These are phyloP conservation scores for Euptelea pleiosperma DNA, from an alignment of 164 flowering plant species.

Conservation along the genomic window DNA sequence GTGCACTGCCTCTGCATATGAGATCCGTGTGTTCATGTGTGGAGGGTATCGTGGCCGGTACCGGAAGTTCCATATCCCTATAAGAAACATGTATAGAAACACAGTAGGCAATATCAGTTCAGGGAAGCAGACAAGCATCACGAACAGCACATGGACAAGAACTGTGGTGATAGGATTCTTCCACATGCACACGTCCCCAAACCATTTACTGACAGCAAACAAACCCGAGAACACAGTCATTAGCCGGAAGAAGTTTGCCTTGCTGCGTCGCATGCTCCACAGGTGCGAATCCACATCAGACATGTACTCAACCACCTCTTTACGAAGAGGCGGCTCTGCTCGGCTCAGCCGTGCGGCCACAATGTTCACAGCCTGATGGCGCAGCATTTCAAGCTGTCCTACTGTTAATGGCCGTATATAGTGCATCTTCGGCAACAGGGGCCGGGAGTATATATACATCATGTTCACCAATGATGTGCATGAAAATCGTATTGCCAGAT, in stretches of 20 bases:
- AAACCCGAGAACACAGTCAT: conserved; percentile 80
- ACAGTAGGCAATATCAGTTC: conserved; percentile 74
- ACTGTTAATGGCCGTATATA: conserved; percentile 65
- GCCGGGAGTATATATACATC: conserved; percentile 68
- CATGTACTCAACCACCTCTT: conserved; percentile 96
- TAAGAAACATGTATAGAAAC: conserved; percentile 87
- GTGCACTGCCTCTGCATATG: conserved; percentile 63
- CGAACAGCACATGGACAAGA: conserved; percentile 70
- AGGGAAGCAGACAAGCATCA: conserved; percentile 88
- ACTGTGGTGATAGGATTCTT: conserved; percentile 82
- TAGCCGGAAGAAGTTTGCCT: conserved; percentile 81
- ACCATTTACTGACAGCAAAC: conserved; percentile 74
- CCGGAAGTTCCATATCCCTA: conserved; percentile 89
- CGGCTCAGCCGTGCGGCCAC: conserved; percentile 80
- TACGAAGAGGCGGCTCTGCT: conserved; percentile 86
- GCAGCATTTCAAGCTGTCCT: conserved; percentile 72
- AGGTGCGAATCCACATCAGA: conserved; percentile 86
- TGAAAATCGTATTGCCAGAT: conserved; percentile 81
- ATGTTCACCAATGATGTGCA: conserved; percentile 81
- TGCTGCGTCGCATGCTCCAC: conserved; percentile 95
- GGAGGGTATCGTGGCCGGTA: conserved; percentile 87
- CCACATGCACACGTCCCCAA: conserved; percentile 82
- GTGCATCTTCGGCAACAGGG: conserved; percentile 87
- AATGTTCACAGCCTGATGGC: conserved; percentile 80
- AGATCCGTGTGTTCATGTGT: conserved; percentile 69